Base-by-base conservation (phyloP, 2,329 filamentous ascomycete genomes). In the Aureobasidium sp. region DNA sequence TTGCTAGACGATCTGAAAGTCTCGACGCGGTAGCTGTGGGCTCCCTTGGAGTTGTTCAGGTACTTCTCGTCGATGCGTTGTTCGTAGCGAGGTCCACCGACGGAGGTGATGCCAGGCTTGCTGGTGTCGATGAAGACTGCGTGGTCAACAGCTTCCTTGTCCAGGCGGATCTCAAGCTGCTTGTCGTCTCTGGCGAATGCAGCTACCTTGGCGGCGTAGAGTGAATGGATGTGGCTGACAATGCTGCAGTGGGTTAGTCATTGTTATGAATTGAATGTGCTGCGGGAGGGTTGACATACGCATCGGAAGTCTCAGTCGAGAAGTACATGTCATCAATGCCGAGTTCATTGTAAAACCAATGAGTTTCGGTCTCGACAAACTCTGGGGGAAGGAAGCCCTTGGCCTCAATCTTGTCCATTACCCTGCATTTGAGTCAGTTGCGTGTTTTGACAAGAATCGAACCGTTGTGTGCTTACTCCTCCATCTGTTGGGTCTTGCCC, bases 281-380 rank as follows among this genome's bases (percentile, higher is more conserved):
- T 32, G 25, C 15, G 42, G 1, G 27, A n/a, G 30, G 13, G 1
- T 42, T 8, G 11, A 66, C 73, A 68, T 69, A 75, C 73, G 90
- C 90, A 61, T 90, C 86, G 21, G 89, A 88, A 5, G 83, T 85
- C 79, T 97, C 92, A 67, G 93, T 91, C 73, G 92, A 86, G 79
- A 97, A 97, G 81, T 97, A 97, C 77, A 96, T 93, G 81, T 97
- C 94, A 71, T 99, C 94, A 69, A 99, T 99, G 68, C 94, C 94
- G 27, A 99, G 85, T 75, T 95, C 89, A 73, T 94, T 90, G 80
- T 99, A 99, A 81, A 99, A 99, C 93, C 94, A 99, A 63, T 85
- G 83, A 57, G 92, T 90, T 77, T 99, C 92, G 30, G 86, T 83
- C 65, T 95, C 89, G 65, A 97, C 83, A 67, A 96, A 89, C 58